These are phyloP conservation scores for Auxenochlorella pyrenoidosa DNA, from an alignment of 139 green algal genomes.

Conservation along the genomic window DNA sequence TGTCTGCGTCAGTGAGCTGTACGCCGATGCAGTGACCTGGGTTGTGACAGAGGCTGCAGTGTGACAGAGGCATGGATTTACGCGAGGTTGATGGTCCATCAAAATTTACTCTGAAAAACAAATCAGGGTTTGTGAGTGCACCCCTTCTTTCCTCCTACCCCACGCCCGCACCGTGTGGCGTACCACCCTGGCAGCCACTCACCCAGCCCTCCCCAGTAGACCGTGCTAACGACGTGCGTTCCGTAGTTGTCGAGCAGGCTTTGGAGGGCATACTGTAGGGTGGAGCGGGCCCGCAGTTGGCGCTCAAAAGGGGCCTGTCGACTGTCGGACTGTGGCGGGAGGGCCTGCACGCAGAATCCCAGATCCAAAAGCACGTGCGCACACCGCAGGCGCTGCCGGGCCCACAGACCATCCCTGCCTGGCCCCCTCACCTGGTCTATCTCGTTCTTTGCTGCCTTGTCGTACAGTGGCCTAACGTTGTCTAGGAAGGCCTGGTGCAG, in stretches of 20 bases:
- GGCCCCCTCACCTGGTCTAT: neutral
- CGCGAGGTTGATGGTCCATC: too few relatives aligned
- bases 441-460: neutral
- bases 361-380: too few relatives aligned
- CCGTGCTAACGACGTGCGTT: neutral
- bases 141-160: too few relatives aligned
- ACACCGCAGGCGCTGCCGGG: too few relatives aligned
- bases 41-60: neutral
- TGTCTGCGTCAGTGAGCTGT: neutral
- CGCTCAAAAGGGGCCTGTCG: too few relatives aligned
- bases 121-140: neutral
- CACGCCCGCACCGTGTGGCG: too few relatives aligned
- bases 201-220: neutral
- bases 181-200: neutral
- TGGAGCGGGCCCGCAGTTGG: too few relatives aligned
- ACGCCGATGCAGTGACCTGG: neutral
- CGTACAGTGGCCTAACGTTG: neutral
- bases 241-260: neutral
- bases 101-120: too few relatives aligned
- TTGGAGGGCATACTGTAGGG: neutral
- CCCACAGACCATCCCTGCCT: neutral
- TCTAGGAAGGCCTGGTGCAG: neutral
- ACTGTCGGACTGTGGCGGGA: too few relatives aligned
- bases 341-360: too few relatives aligned
- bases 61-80: neutral